These are phyloP conservation scores for Solanum hybrid DNA, from an alignment of 305 asterid species.

Conservation along the genomic window DNA sequence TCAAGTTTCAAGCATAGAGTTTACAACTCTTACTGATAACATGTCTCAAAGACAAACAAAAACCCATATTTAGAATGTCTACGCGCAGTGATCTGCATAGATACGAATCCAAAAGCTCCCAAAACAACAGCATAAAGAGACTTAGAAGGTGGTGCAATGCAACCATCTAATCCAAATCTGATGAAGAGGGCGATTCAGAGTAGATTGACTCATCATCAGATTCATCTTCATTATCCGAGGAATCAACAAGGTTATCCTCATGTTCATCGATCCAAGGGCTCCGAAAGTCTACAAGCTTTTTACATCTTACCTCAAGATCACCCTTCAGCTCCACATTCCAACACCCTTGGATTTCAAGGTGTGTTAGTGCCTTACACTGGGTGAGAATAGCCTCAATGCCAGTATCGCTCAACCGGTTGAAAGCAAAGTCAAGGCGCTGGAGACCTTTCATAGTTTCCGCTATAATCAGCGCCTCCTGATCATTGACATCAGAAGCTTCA, in stretches of 20 bases:
- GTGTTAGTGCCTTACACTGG: constrained; percentile 5
- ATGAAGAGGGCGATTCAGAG: constrained; percentile 3
- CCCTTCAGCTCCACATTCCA: constrained; percentile 13
- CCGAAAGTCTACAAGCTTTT: neutral
- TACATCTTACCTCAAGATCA: constrained; percentile 9
- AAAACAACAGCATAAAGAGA: neutral
- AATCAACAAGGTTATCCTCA: neutral
- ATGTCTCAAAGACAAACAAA: neutral
- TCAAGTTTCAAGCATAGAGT: neutral
- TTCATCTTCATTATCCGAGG: neutral
- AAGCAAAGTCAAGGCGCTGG: constrained; percentile 7
- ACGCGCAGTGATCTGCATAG: neutral
- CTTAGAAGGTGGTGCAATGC: neutral
- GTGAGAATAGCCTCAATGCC: constrained; percentile 13
- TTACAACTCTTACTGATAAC: neutral
- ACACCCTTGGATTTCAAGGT: constrained; percentile 16
- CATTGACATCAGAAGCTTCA: neutral
- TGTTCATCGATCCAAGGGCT: neutral
- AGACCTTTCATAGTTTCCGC: constrained; percentile 14
- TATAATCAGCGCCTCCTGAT: constrained; percentile 8
- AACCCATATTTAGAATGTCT: neutral
- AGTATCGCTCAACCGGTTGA: neutral
- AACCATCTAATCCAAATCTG: neutral
- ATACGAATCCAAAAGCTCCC: neutral
- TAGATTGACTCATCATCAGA: neutral